Base-by-base conservation (phyloP, 1,284 basidiomycete species). In the Heterobasidion annosum region DNA sequence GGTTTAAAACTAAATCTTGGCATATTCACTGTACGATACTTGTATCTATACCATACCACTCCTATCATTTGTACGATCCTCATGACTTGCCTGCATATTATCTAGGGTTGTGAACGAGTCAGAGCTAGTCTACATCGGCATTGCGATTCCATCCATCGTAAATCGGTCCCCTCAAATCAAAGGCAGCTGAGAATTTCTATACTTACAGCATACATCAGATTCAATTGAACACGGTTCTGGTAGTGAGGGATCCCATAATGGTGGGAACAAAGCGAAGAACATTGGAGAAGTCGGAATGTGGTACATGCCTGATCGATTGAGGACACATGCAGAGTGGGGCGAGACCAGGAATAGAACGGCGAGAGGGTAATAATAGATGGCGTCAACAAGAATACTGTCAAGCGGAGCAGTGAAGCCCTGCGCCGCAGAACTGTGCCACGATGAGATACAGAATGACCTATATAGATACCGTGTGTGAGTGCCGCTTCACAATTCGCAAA, bases 381-480 rank as follows among this genome's bases (percentile, higher is more conserved):
- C 32, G 19, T 34, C 25, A 7, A 15, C 12, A n/a, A 12, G 13
- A 48, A 25, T 12, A 16, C 12, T 48, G 12, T 13, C 12, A 48
- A 48, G 15, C 12, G 15, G 13, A 43, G 13, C 25, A 32, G 45
- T 52, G 82, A 61, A 93, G 68, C 43, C 79, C 81, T 1, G 85
- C 81, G 8, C 93, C 93, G 64, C 93, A 97, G 68, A 93, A 88
- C 68, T 93, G 86, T 2, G 93, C 93, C 18, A 84, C 70, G 56
- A 96, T 71, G 50, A 95, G 70, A 74, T 90, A 97, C 2, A 93
- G 58, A 51, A 95, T 68, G 46, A 92, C 62, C 85, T 90, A 61
- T 18, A 34, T 50, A 16, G 25, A 42, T 4, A 47, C 18, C 54
- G 57, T 35, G 34, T 59, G 50, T 56, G 48, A 53, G 53, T 46